phyloP scores from a whole-genome alignment of 2,329 filamentous ascomycete genomes.

The Leptographium lundbergii region DNA sequence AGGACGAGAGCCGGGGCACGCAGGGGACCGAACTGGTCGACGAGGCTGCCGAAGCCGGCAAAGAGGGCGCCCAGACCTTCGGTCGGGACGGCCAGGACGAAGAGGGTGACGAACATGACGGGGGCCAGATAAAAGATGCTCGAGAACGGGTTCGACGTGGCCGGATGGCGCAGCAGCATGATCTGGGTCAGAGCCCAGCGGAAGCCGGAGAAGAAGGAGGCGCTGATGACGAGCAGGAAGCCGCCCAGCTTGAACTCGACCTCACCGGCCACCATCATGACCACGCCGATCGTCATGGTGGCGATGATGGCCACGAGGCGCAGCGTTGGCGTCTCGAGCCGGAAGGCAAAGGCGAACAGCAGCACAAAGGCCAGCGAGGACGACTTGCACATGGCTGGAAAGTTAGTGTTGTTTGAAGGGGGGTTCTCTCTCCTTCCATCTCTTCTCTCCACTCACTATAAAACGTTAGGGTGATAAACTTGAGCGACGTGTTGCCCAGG shows the following conservation, averaged over 20 bases:
- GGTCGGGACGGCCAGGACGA: conserved; percentile 70
- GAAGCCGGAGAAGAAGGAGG: conserved; percentile 91
- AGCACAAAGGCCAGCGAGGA: conserved; percentile 92
- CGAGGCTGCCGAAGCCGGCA: conserved; percentile 51
- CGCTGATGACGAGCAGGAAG: conserved; percentile 84
- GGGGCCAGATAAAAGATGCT: conserved; percentile 97
- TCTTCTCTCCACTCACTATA: conserved; percentile 50
- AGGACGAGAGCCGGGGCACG: conserved; percentile 62
- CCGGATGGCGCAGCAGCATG: conserved; percentile 80
- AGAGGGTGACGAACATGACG: conserved; percentile 80
- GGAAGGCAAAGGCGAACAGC: conserved; percentile 87
- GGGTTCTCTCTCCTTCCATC: not conserved
- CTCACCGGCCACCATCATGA: conserved; percentile 98
- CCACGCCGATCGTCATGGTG: conserved; percentile 82
- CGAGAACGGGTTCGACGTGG: conserved; percentile 91
- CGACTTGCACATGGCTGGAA: conserved; percentile 88
- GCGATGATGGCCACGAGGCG: conserved; percentile 77
- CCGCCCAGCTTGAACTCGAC: conserved; percentile 77
- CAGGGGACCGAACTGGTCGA: conserved; percentile 52
- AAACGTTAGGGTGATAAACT: conserved; percentile 93
- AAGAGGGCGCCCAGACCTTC: conserved; percentile 63
- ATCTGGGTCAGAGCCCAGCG: conserved; percentile 99
- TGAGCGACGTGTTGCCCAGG: conserved; percentile 86
- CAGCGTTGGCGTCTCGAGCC: conserved; percentile 76
- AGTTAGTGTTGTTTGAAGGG: not conserved